Base-by-base conservation (phyloP, 2,329 filamentous ascomycete genomes). In the Nigrospora sphaerica region DNA sequence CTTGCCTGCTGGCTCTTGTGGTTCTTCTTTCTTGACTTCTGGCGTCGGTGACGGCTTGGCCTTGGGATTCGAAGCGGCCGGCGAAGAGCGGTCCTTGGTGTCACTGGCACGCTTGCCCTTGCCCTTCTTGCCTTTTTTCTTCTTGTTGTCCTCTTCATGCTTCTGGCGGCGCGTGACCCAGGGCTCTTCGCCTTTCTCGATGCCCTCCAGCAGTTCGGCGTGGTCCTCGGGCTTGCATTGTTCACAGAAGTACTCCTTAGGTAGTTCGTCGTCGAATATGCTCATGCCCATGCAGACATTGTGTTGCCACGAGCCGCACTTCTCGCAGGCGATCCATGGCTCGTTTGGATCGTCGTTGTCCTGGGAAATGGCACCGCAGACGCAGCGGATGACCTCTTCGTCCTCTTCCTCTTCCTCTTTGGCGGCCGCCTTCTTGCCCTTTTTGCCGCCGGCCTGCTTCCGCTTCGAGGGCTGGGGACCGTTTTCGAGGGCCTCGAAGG, bases 321-420 rank as follows among this genome's bases (percentile, higher is more conserved):
- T 81, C 66, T 98, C 93, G 71, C 93, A 98, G 50, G 87, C 89
- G 59, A 98, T 95, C 90, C 95, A 97, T 44, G 90, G 84, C 57
- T 93, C 85, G 54, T 86, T 88, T 13, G 88, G 84, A 31, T 47
- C 48, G 56, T 93, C 86, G 55, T 90, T 87, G 50, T 90, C 85
- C 54, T 88, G 85, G 57, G 87, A 84, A 42, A 86, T 86, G 51
- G 87, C 84, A 54, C 92, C 91, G 62, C 91, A 96, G 41, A 95
- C 85, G 65, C 91, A 96, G 55, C 91, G 85, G 52, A 95, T 95
- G 54, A 92, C 77, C 59, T 89, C 86, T 48, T 84, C 76, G 42
- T 78, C 73, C 17, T 71, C 62, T 31, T 69, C 65, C 45, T 72
- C 68, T 79, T 84, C 69, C 14, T 45, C 43, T 12, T 45, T 38